Evolutionary conservation across 768 basidiomycete species (phyloP).

Genomic region (Sistotremastrum suecicum): DNA sequence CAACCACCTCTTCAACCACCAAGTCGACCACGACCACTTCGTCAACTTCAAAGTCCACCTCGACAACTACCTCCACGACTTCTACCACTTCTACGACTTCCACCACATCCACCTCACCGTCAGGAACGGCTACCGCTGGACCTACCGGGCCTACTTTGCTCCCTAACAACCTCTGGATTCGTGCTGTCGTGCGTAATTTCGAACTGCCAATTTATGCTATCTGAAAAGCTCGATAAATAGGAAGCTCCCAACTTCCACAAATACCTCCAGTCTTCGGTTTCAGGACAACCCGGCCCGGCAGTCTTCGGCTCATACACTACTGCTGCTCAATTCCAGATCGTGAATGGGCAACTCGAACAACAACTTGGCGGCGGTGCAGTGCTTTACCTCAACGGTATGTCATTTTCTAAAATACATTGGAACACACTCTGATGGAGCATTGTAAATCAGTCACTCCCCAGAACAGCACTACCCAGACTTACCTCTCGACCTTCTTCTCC

Average conservation of each 20-base stretch:
- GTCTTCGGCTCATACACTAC: constrained; percentile 36
- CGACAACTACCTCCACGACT: not conserved
- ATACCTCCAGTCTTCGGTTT: constrained; percentile 39
- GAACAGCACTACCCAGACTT: constrained; percentile 1
- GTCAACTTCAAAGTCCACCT: not conserved
- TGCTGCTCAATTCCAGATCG: constrained; percentile 46
- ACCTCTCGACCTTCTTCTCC: constrained; percentile 5
- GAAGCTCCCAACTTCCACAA: constrained; percentile 47
- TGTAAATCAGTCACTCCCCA: not conserved
- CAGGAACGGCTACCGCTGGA: constrained; percentile 11
- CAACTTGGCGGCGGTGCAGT: constrained; percentile 11
- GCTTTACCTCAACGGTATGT: constrained; percentile 4
- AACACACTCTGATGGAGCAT: not conserved
- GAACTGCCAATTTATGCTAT: not conserved
- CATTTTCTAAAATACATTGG: not conserved
- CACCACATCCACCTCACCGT: constrained; percentile 8
- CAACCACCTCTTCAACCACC: constrained; percentile 3
- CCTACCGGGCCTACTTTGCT: constrained; percentile 25
- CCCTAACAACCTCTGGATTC: constrained; percentile 40
- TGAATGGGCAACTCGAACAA: constrained; percentile 41
- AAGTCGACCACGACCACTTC: constrained; percentile 7
- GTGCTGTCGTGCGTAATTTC: constrained; percentile 30
- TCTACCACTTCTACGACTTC: constrained; percentile 7
- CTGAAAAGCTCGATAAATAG: constrained; percentile 14
- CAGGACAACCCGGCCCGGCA: constrained; percentile 26